Conservation (phyloP, 768 basidiomycete species). For the Pholiota molesta region DNA sequence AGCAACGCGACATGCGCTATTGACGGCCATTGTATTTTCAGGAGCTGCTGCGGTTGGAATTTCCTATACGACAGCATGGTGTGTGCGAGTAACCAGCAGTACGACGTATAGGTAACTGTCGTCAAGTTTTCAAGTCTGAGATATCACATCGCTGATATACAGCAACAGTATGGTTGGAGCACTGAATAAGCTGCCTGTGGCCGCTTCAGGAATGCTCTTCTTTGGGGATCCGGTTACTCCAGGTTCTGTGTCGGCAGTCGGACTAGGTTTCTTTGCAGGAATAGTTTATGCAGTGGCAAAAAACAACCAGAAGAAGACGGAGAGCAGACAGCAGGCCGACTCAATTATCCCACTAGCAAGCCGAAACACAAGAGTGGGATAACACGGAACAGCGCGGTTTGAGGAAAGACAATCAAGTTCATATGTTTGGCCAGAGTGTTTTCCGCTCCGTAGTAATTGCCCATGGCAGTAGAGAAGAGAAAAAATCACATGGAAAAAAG, state of each 20-base stretch:
- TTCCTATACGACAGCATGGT: slow-evolving; percentile 99
- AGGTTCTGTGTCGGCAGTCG: slow-evolving; percentile 87
- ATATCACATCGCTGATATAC: background rate
- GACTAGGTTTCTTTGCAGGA: slow-evolving; percentile 90
- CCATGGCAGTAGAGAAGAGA: slow-evolving; percentile 4
- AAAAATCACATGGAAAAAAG: slow-evolving; percentile 25
- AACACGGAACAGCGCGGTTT: slow-evolving; percentile 24
- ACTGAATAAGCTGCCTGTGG: slow-evolving; percentile 96
- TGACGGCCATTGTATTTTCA: slow-evolving; percentile 91
- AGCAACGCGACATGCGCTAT: slow-evolving; percentile 74
- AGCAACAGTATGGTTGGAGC: slow-evolving; percentile 89
- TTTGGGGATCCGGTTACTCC: slow-evolving; percentile 90
- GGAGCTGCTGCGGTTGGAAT: slow-evolving; percentile 98
- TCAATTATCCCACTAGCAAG: slow-evolving; percentile 60
- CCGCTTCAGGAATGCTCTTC: slow-evolving; percentile 98
- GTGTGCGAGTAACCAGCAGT: slow-evolving; percentile 91
- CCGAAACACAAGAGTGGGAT: slow-evolving; percentile 35
- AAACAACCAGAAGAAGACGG: slow-evolving; percentile 86
- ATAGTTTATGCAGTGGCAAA: slow-evolving; percentile 93
- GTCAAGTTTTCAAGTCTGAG: background rate
- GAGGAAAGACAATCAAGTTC: slow-evolving; percentile 6
- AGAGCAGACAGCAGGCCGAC: slow-evolving; percentile 54
- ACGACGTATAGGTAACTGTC: slow-evolving; percentile 89
- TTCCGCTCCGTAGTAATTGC: slow-evolving; percentile 22
- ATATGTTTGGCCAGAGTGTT: slow-evolving; percentile 5